Base-by-base conservation (phyloP, 768 basidiomycete genomes). In the Phanerochaete sordida region DNA sequence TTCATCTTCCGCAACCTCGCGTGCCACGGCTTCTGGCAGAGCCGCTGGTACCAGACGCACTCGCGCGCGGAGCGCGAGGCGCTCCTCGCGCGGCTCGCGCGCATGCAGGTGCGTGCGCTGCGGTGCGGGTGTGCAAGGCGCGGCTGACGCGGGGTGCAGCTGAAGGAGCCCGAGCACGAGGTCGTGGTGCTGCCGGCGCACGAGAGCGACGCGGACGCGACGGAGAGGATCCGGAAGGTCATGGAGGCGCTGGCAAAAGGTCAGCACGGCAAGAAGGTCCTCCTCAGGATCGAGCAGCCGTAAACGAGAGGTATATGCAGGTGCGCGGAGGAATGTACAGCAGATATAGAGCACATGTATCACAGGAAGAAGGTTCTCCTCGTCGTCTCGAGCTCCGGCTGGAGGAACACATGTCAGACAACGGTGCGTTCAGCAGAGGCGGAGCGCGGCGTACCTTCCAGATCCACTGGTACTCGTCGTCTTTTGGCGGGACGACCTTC, bases 311-410 rank as follows among this genome's bases (percentile, higher is more conserved):
- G 30, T 50, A 28, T 26, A 50, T 28, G 27, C 3, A 19, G 16
- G n/a, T 51, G 30, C 23, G 39, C 39, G 19, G 39, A 4, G 39
- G 19, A 43, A 43, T 43, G 19, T 43, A 43, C 33, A 19, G 19
- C 31, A 33, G 7, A 51, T 51, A 51, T 31, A 31, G 19, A 24
- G 33, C 21, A 21, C 31, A 39, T 33, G 28, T 12, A 57, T 73
- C 74, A 97, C 66, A 97, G 74, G 78, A 96, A 97, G 76, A 97
- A 97, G 16, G 93, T 96, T 68, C 85, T 81, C 72, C 94, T 84
- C 12, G 88, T 89, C 3, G 91, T 90, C 75, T 98, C 94, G 70
- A 98, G 79, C 76, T 95, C 90, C n/a, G 96, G 88, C 95, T 97
- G 69, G 54, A 59, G 47, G 59, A 3, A 45, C 43, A 9, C 39